Conservation (phyloP, 768 basidiomycete species). For the Suillus plorans region DNA sequence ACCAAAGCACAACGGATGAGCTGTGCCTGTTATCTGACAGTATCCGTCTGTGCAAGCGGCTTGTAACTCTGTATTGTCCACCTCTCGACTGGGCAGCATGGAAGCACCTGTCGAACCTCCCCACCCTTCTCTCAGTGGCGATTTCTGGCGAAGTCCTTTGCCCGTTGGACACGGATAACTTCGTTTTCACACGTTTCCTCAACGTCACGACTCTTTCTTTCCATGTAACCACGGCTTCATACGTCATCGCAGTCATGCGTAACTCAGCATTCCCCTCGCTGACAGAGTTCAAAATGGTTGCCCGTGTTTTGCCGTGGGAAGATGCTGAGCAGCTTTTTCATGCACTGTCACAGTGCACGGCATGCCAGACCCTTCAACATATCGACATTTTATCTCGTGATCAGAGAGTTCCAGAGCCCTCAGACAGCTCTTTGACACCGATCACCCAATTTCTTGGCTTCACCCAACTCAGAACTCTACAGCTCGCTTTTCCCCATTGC, state of each 20-base stretch:
- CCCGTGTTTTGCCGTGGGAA: background rate
- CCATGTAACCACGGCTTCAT: background rate
- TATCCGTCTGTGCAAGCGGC: background rate
- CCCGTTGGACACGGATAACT: slow-evolving; percentile 1
- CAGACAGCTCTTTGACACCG: background rate
- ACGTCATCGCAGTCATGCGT: background rate
- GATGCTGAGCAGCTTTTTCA: background rate
- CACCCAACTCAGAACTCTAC: background rate
- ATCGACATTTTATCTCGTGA: background rate
- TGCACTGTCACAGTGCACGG: background rate
- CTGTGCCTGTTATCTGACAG: background rate
- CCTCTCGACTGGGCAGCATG: slow-evolving; percentile 3
- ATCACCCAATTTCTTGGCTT: background rate
- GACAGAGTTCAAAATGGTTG: background rate
- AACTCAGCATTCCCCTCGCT: background rate
- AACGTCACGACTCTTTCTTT: slow-evolving; percentile 1
- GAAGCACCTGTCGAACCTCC: background rate
- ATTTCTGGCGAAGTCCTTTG: background rate
- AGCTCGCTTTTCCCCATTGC: background rate
- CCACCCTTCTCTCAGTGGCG: background rate
- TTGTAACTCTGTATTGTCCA: background rate
- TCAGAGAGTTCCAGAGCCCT: background rate
- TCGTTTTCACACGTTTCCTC: background rate
- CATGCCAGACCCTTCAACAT: background rate
- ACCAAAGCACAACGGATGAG: background rate